Base-by-base conservation (phyloP, 495 filamentous ascomycete species). In the Xylaria nigripes region DNA sequence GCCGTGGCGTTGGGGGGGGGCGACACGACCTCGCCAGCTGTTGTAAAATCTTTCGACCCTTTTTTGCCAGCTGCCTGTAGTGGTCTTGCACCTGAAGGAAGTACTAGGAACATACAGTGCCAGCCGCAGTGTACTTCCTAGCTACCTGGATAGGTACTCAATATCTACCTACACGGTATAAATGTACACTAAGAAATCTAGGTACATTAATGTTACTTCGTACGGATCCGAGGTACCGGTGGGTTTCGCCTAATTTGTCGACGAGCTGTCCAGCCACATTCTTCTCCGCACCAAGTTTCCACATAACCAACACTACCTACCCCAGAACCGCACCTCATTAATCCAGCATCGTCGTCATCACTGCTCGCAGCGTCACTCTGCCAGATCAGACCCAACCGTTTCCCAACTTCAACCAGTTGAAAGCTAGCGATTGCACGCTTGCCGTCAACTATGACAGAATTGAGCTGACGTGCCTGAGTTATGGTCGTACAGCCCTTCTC, bases 251-350 rank as follows among this genome's bases (percentile, higher is more conserved):
- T 36, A 5, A 36, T 2, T 36, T 5, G 10, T 10, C 15, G 32
- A 36, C 32, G 10, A 9, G 32, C 6, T 30, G 10, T 30, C 32
- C 32, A n/a, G 29, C 29, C 10, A 38, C 30, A 18, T 22, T 38
- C 29, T 36, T 22, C 48, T 40, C 36, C 36, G 36, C 36, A 40
- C 36, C 36, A 8, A 40, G 36, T 54, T 41, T 43, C 41, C 32
- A 38, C 19, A 38, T 32, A 48, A 32, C 29, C 25, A 10, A 48
- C 46, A 36, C 48, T 19, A 27, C 34, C n/a, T 12, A 36, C 32
- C 10, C 5, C 48, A 16, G 30, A 45, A 54, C 51, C 45, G 25
- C 51, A 54, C 51, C 44, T 54, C 51, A 40, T 36, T 42, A 54
- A 48, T 41, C 30, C 32, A 48, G 51, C 44, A 54, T 48, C 51